A percentile compares a stretch with the other conserved stretches of the same genome.
phyloP scores from a whole-genome alignment of 805 yeast species.

The Wickerhamiella occidentalis region DNA sequence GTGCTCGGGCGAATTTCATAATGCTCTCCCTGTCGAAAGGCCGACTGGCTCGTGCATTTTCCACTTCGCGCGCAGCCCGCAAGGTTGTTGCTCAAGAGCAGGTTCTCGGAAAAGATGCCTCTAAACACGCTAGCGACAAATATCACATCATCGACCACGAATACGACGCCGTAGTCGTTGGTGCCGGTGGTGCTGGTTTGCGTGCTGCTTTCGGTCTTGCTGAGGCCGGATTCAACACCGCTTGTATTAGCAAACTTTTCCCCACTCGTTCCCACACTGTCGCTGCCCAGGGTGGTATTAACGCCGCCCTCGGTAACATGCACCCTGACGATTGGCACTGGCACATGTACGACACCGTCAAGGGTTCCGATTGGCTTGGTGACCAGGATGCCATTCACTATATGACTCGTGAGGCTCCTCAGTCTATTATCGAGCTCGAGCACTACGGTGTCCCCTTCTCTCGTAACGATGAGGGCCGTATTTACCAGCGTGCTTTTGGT shows the following conservation, averaged over 20 bases:
- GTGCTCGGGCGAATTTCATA: slow-evolving; percentile 1
- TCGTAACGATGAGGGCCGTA: slow-evolving; percentile 90
- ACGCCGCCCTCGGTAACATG: slow-evolving; percentile 98
- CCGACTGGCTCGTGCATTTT: slow-evolving; percentile 14
- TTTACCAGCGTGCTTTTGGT: slow-evolving; percentile 98
- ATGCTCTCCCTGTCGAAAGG: slow-evolving; percentile 12
- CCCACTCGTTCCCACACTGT: slow-evolving; percentile 98
- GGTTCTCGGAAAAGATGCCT: slow-evolving; percentile 35
- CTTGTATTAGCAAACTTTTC: slow-evolving; percentile 91
- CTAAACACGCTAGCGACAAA: slow-evolving; percentile 47
- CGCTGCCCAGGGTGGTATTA: slow-evolving; percentile 99
- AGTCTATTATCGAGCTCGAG: slow-evolving; percentile 89
- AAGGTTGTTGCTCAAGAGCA: slow-evolving; percentile 26
- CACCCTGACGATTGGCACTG: slow-evolving; percentile 98
- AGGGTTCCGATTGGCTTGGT: slow-evolving; percentile 99
- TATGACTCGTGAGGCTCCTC: slow-evolving; percentile 97
- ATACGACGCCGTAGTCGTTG: slow-evolving; percentile 94
- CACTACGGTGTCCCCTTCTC: slow-evolving; percentile 98
- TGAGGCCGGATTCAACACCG: slow-evolving; percentile 93
- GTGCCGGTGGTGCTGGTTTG: slow-evolving; percentile 99
- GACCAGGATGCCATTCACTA: slow-evolving; percentile 98
- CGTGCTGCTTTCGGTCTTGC: slow-evolving; percentile 98
- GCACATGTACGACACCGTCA: slow-evolving; percentile 99
- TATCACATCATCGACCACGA: slow-evolving; percentile 94
- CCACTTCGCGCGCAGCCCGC: slow-evolving; percentile 13